These are phyloP conservation scores for Euphorbia celastroides DNA, from an alignment of 441 rosid species.

Conservation along the genomic window DNA sequence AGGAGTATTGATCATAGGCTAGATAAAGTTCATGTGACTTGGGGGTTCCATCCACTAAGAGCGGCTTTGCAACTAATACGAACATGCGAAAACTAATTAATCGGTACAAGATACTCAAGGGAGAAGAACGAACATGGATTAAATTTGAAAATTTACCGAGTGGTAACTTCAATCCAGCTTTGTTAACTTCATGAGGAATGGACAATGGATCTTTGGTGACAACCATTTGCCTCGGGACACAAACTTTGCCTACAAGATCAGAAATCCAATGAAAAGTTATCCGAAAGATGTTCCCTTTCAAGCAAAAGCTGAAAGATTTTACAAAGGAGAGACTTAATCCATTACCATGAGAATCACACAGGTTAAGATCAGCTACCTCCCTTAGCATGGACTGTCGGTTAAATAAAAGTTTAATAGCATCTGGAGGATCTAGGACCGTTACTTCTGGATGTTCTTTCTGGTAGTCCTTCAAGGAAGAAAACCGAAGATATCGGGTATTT, in stretches of 20 bases:
- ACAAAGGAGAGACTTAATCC: background rate
- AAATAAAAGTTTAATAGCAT: conserved; percentile 56
- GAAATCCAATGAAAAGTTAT: conserved; percentile 12
- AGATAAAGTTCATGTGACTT: conserved; percentile 74
- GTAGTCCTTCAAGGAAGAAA: conserved; percentile 55
- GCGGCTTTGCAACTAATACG: conserved; percentile 75
- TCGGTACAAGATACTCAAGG: background rate
- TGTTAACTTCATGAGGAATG: conserved; percentile 51
- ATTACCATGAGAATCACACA: conserved; percentile 57
- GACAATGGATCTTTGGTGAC: conserved; percentile 54
- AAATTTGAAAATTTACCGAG: conserved; percentile 43
- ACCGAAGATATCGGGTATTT: background rate
- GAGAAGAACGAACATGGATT: background rate
- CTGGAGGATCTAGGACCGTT: conserved; percentile 75
- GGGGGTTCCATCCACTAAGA: conserved; percentile 82
- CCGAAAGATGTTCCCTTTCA: background rate
- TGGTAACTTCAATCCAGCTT: conserved; percentile 79
- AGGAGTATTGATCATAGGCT: conserved; percentile 62
- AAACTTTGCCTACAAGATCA: conserved; percentile 56
- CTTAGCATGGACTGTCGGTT: conserved; percentile 92
- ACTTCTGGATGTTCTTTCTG: conserved; percentile 66
- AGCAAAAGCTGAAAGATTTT: background rate
- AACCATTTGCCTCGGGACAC: conserved; percentile 77
- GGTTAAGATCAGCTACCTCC: conserved; percentile 60
- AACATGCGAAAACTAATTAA: conserved; percentile 11